Conservation (phyloP, 2,329 filamentous ascomycete species). For the Arachnopeziza araneosa region DNA sequence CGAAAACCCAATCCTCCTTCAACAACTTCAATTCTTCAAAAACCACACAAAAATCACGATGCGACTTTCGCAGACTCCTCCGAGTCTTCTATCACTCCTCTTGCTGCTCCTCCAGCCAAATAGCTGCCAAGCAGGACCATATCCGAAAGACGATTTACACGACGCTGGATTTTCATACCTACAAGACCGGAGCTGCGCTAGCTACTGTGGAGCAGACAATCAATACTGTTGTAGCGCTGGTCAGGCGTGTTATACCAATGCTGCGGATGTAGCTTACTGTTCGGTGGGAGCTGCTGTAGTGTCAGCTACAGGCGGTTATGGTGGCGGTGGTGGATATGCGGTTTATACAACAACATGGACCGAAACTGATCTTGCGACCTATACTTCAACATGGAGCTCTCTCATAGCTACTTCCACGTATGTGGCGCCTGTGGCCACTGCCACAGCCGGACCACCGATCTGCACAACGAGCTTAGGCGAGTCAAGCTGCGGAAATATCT, state of each 20-base stretch:
- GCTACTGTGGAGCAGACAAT: conserved; percentile 49
- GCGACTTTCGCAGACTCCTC: conserved; percentile 30
- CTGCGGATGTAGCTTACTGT: conserved; percentile 46
- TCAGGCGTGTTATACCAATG: conserved; percentile 46
- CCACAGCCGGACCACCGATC: conserved; percentile 33
- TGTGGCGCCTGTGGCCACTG: background rate
- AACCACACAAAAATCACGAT: conserved; percentile 27
- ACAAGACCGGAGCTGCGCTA: conserved; percentile 42
- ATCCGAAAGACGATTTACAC: conserved; percentile 44
- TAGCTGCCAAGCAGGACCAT: conserved; percentile 40
- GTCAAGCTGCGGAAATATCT: conserved; percentile 60
- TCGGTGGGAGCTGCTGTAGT: conserved; percentile 25
- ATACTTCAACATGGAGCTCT: conserved; percentile 43
- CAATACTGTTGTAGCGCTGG: conserved; percentile 49
- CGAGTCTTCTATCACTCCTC: conserved; percentile 31
- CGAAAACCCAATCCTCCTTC: background rate
- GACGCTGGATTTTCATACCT: conserved; percentile 45
- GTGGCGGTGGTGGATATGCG: conserved; percentile 22
- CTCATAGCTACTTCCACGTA: conserved; percentile 5
- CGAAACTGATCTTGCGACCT: conserved; percentile 44
- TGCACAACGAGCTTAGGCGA: conserved; percentile 51
- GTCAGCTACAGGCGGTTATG: background rate
- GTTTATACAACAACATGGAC: conserved; percentile 48
- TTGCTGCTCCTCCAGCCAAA: conserved; percentile 35
- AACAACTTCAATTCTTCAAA: conserved; percentile 5